Percentiles rank a stretch among this genome's conserved stretches.
Evolutionary conservation across 1,284 basidiomycete species (phyloP).

Genomic region (Fomes fomentarius): DNA sequence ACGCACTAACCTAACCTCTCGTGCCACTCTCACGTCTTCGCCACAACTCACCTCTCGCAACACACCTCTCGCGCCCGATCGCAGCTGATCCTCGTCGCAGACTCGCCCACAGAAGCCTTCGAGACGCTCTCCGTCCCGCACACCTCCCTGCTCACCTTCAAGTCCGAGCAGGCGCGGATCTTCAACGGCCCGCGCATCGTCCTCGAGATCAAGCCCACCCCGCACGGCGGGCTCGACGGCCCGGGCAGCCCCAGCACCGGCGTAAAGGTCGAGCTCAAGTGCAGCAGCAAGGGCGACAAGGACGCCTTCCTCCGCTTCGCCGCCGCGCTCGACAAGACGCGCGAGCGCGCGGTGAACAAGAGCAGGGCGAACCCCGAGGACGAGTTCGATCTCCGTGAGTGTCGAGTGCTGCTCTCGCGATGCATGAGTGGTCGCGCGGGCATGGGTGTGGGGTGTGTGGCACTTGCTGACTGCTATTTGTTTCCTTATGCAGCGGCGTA

Average conservation of each 20-base stretch:
- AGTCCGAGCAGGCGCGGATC: constrained; percentile 70
- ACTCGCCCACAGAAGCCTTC: constrained; percentile 42
- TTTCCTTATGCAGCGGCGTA: constrained; percentile 14
- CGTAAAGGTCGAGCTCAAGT: no score
- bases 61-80: not conserved
- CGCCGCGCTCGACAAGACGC: constrained; percentile 70
- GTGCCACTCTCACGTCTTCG: not conserved
- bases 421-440: not conserved
- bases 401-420: not conserved
- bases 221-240: constrained; percentile 62
- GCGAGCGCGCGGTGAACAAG: constrained; percentile 76
- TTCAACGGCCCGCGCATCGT: constrained; percentile 70
- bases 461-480: not conserved
- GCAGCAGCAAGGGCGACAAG: constrained; percentile 55
- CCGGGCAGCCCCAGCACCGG: constrained; percentile 54
- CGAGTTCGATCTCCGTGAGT: constrained; percentile 68
- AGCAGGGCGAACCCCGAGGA: constrained; percentile 55
- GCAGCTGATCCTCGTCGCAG: constrained; percentile 67
- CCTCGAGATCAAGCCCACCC: constrained; percentile 66
- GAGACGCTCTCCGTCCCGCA: constrained; percentile 62
- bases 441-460: no score
- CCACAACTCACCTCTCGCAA: not conserved
- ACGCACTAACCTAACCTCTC: not conserved
- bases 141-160: constrained; percentile 63
- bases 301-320: constrained; percentile 72